Evolutionary conservation across 768 basidiomycete species (phyloP).

Genomic region (Phaeotremella fagi): DNA sequence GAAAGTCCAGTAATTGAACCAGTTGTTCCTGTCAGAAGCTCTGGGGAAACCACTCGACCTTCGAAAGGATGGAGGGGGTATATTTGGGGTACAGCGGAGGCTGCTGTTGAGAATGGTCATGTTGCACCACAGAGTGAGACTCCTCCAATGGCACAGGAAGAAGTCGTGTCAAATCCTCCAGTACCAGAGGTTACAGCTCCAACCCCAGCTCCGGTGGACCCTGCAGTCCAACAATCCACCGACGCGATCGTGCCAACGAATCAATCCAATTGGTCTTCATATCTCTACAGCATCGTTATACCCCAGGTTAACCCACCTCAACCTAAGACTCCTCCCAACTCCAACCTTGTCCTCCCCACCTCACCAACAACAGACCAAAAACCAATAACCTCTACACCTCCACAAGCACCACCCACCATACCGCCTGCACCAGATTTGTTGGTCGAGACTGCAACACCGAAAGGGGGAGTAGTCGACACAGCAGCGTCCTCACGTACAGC

Average conservation of each 20-base stretch:
- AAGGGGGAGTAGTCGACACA: not conserved
- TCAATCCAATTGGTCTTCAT: not conserved
- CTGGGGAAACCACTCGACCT: not conserved
- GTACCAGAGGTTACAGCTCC: not conserved
- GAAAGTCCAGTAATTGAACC: too few relatives aligned
- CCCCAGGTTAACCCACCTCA: constrained; percentile 1
- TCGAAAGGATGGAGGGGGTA: not conserved
- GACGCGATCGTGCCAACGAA: not conserved
- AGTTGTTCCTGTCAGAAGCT: too few relatives aligned
- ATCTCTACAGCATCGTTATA: constrained; percentile 1
- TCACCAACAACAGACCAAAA: constrained; percentile 13
- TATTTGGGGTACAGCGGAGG: not conserved
- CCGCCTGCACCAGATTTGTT: not conserved
- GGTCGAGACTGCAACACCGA: not conserved
- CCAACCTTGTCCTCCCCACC: constrained; percentile 5
- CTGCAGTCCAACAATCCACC: not conserved
- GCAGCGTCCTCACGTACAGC: not conserved
- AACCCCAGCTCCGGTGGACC: not conserved
- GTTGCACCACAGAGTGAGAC: not conserved
- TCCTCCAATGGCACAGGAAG: not conserved
- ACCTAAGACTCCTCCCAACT: not conserved
- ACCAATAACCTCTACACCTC: constrained; percentile 7
- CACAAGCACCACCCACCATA: too few relatives aligned
- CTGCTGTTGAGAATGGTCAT: not conserved
- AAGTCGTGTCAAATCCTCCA: not conserved